phyloP scores from a whole-genome alignment of 1,284 basidiomycete species.

The Cronartium quercuum region DNA sequence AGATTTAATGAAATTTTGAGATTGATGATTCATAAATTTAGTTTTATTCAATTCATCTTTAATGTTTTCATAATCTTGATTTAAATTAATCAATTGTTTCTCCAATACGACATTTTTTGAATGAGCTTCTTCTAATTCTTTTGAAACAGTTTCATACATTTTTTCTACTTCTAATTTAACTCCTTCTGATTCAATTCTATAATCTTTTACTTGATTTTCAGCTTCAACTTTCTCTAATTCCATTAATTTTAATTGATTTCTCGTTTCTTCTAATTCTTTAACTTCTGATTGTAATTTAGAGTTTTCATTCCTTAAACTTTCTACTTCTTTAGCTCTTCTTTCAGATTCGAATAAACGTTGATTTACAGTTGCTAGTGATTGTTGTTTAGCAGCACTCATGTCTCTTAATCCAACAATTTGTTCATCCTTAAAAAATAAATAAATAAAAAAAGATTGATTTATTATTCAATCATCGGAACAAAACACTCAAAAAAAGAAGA shows the following conservation, averaged over 20 bases:
- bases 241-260: not conserved
- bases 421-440: not conserved
- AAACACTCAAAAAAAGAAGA: not conserved
- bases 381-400: conserved; percentile 1
- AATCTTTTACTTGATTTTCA: not conserved
- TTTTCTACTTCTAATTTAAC: not conserved
- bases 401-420: not conserved
- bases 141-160: not conserved
- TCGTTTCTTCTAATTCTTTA: not conserved
- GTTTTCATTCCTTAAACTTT: not conserved
- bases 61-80: not conserved
- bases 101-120: not conserved
- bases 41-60: not conserved
- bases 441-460: not conserved
- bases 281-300: not conserved
- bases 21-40: not conserved
- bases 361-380: not conserved
- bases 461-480: not conserved
- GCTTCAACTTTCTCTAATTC: not conserved
- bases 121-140: not conserved
- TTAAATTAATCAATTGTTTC: not conserved
- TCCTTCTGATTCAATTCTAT: not conserved
- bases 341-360: not conserved
- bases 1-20: not conserved
- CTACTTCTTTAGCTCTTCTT: not conserved